Base-by-base conservation (phyloP, 768 basidiomycete genomes). In the Sarcomyxa edulis region DNA sequence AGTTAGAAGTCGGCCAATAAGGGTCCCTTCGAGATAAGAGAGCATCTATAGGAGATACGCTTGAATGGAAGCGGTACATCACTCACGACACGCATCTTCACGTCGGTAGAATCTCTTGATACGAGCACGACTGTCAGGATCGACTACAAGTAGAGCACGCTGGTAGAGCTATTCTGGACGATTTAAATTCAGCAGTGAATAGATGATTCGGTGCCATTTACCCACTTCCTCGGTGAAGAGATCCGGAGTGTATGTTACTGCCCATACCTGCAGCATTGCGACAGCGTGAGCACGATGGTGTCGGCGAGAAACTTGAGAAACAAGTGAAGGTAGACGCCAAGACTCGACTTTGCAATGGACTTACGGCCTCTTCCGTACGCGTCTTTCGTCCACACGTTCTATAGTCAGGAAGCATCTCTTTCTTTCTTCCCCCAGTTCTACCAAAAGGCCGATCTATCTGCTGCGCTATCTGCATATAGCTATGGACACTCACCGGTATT, bases 1-100 rank as follows among this genome's bases (percentile, higher is more conserved):
- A 35, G 81, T 74, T 3, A 92, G 71, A 27, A 91, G 69, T n/a
- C 76, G 70, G 14, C 89, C 88, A 44, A 91, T 74, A 24, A 92
- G 64, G 10, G 80, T 81, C 35, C 89, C 89, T 91, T 45, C 37
- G 27, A 21, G 39, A 37, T 35, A 23, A 35, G 23, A 27, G 23
- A 30, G 33, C 34, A 25, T 28, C 14, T 32, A 8, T 34, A 21
- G 30, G 26, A 3, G 20, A 30, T 11, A 21, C 35, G 11, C n/a
- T 25, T 46, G 14, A 41, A 42, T 18, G n/a, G 39, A 39, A 8
- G 36, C 18, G 4, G 5, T 12, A 32, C 12, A 32, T 7, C 16
- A 50, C 77, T 56, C 56, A 90, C 89, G 69, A 62, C 82, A 86
- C 15, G 84, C 75, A 54, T 92, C 89, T 49, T 78, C 76, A 32